phyloP scores from a whole-genome alignment of 129 eudicot genomes.

The Heracleum sosnowskyi region DNA sequence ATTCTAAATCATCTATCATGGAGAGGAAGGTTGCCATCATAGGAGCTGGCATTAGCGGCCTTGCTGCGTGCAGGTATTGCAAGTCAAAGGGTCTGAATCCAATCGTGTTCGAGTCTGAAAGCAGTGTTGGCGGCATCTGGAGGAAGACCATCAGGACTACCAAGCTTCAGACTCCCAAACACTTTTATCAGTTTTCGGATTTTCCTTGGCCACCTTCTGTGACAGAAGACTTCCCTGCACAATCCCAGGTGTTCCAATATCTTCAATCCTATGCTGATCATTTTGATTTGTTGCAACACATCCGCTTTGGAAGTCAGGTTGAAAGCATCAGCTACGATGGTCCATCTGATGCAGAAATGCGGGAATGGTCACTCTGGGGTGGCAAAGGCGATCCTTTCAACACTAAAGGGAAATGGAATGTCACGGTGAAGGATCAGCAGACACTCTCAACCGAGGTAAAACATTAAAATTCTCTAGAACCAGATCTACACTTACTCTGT shows the following conservation, averaged over 20 bases:
- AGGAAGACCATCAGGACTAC: conserved; percentile 41
- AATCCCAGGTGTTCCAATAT: conserved; percentile 36
- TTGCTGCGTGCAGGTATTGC: conserved; percentile 55
- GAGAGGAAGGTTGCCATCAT: conserved; percentile 30
- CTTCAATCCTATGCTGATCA: conserved; percentile 48
- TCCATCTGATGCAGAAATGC: conserved; percentile 23
- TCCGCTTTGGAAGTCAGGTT: conserved; percentile 36
- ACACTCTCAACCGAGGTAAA: conserved; percentile 7
- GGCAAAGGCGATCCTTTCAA: conserved; percentile 42
- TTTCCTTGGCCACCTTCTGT: conserved; percentile 63
- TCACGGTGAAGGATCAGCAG: conserved; percentile 36
- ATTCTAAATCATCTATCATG: background rate
- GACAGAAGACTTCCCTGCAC: conserved; percentile 32
- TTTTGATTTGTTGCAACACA: conserved; percentile 32
- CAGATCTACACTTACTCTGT: background rate
- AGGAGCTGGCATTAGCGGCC: conserved; percentile 66
- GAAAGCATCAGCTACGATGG: conserved; percentile 36
- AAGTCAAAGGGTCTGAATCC: conserved; percentile 49
- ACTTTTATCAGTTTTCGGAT: conserved; percentile 50
- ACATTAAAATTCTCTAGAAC: background rate
- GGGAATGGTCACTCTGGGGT: conserved; percentile 38
- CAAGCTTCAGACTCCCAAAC: conserved; percentile 43
- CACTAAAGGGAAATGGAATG: conserved; percentile 41
- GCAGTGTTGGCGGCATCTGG: conserved; percentile 63
- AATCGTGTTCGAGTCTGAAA: conserved; percentile 42